A percentile compares a stretch with the other conserved stretches of the same genome.
Evolutionary conservation across 1,139 yeast species (phyloP).

Genomic region (Neolecta irregularis): DNA sequence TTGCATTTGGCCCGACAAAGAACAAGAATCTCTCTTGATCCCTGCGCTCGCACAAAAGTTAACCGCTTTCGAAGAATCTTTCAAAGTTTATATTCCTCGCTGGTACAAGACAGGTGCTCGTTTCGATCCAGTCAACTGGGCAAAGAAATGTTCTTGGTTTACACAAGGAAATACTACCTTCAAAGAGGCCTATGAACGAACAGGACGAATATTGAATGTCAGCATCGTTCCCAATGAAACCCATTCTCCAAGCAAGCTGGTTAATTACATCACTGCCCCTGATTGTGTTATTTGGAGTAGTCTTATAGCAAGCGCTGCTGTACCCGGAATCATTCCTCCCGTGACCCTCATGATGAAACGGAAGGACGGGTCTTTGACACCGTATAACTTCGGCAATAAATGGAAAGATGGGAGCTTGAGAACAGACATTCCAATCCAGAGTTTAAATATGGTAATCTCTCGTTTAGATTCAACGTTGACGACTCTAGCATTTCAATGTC

Average conservation of each 20-base stretch:
- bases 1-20: constrained; percentile 56
- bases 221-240: constrained; percentile 74
- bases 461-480: not conserved
- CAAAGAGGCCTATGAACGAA: constrained; percentile 48
- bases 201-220: constrained; percentile 57
- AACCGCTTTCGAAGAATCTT: constrained; percentile 36
- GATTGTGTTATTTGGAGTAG: constrained; percentile 75
- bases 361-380: constrained; percentile 33
- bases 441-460: constrained; percentile 36
- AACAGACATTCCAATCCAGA: constrained; percentile 56
- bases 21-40: constrained; percentile 38
- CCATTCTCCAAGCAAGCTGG: constrained; percentile 63
- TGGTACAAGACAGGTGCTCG: constrained; percentile 67
- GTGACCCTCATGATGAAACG: constrained; percentile 65
- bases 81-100: constrained; percentile 41
- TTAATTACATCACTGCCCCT: constrained; percentile 65
- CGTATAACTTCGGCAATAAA: constrained; percentile 58
- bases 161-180: constrained; percentile 61
- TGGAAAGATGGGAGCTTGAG: constrained; percentile 65
- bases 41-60: constrained; percentile 53
- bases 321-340: constrained; percentile 72
- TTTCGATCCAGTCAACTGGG: constrained; percentile 64
- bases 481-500: constrained; percentile 42
- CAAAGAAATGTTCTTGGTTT: constrained; percentile 50
- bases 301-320: constrained; percentile 63